Conservation (phyloP, 371 early-diverging fungal species). For the Phascolomyces articulosus region DNA sequence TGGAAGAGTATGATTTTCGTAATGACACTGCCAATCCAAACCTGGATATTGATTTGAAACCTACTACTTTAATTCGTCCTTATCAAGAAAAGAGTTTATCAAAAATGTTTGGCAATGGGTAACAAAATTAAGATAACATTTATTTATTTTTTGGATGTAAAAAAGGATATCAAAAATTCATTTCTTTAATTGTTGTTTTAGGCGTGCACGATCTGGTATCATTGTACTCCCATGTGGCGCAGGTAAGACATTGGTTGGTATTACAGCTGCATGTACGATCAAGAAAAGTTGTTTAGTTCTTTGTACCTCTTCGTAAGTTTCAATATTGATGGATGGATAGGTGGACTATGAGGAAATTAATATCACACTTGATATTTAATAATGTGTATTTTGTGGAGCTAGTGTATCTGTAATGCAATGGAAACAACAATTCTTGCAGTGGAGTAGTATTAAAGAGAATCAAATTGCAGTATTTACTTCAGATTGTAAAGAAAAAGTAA, state of each 20-base stretch:
- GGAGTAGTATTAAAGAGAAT: constrained; percentile 93
- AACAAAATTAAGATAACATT: no score
- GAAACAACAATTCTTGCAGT: constrained; percentile 95
- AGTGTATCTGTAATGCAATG: constrained; percentile 99
- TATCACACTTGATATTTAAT: no score
- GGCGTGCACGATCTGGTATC: constrained; percentile 98
- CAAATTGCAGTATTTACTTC: constrained; percentile 98
- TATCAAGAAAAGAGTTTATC: constrained; percentile 99
- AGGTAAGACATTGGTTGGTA: constrained; percentile 99
- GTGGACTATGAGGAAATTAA: no score
- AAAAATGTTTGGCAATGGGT: constrained; percentile 99
- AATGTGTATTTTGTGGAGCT: no score
- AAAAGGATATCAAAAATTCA: no score
- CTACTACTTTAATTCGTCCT: constrained; percentile 93
- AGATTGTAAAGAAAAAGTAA: constrained; percentile 89
- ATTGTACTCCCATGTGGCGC: constrained; percentile 99
- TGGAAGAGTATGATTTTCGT: constrained; percentile 99
- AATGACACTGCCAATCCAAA: constrained; percentile 88
- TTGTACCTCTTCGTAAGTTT: constrained; percentile 87
- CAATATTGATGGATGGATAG: no score
- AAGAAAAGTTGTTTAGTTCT: constrained; percentile 97
- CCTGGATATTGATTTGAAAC: constrained; percentile 95
- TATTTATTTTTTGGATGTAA: no score
- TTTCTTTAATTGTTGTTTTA: no score
- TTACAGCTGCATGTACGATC: constrained; percentile 99